These are phyloP conservation scores for Jaminaea rosea DNA, from an alignment of 1,284 basidiomycete genomes.

Conservation along the genomic window DNA sequence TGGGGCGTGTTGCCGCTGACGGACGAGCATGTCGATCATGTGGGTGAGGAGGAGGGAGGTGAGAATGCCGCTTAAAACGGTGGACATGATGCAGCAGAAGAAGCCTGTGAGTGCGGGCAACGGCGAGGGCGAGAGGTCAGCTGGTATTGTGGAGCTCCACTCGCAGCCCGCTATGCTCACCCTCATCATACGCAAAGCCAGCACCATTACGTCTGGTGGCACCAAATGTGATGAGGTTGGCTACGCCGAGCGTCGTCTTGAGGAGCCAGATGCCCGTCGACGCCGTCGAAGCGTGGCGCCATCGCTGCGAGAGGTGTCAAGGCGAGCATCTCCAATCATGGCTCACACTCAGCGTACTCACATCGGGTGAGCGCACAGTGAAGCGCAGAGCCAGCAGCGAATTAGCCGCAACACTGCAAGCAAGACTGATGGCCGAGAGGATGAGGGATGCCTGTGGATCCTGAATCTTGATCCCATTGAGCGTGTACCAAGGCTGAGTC, in stretches of 20 bases:
- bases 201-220: conserved; percentile 36
- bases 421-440: conserved; percentile 49
- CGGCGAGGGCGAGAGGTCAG: conserved; percentile 49
- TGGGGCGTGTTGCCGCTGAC: conserved; percentile 18
- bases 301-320: too few relatives aligned
- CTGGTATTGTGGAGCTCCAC: too few relatives aligned
- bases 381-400: conserved; percentile 49
- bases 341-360: background rate
- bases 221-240: conserved; percentile 49
- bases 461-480: conserved; percentile 26
- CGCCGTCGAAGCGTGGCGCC: conserved; percentile 43
- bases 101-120: conserved; percentile 5
- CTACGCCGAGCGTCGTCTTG: conserved; percentile 48
- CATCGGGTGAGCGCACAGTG: conserved; percentile 20
- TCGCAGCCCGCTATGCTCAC: too few relatives aligned
- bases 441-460: conserved; percentile 46
- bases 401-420: conserved; percentile 50
- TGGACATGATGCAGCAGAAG: conserved; percentile 39
- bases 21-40: conserved; percentile 43
- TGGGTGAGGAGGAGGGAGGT: conserved; percentile 46
- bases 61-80: conserved; percentile 48
- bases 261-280: conserved; percentile 49
- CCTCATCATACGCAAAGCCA: conserved; percentile 46
- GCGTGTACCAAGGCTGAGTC: conserved; percentile 47
- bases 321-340: too few relatives aligned